phyloP scores from a whole-genome alignment of 768 basidiomycete species.

The Phlegmacium glaucopus region DNA sequence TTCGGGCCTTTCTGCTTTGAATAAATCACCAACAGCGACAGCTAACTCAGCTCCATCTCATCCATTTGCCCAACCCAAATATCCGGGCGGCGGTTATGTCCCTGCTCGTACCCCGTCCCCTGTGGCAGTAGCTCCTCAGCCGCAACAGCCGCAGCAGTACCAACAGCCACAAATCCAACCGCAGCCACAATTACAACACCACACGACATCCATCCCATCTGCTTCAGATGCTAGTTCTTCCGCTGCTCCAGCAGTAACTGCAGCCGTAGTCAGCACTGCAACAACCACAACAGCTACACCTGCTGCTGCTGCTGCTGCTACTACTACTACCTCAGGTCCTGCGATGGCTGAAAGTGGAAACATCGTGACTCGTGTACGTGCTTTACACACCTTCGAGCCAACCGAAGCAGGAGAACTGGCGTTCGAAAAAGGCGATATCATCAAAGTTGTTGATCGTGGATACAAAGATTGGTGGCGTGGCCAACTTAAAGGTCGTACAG shows the following conservation, averaged over 20 bases:
- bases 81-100: constrained; percentile 50
- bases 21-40: constrained; percentile 12
- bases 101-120: constrained; percentile 54
- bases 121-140: constrained; percentile 16
- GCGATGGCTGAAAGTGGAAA: constrained; percentile 16
- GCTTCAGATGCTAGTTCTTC: constrained; percentile 2
- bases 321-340: not conserved
- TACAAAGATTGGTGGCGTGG: constrained; percentile 99
- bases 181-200: constrained; percentile 13
- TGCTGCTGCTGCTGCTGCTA: constrained; percentile 13
- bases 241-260: constrained; percentile 8
- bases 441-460: constrained; percentile 91
- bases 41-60: constrained; percentile 13
- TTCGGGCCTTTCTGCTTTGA: constrained; percentile 9
- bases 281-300: constrained; percentile 12
- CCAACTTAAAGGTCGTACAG: constrained; percentile 83
- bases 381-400: constrained; percentile 85
- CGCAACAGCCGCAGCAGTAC: constrained; percentile 19
- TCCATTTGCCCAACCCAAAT: constrained; percentile 31
- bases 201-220: constrained; percentile 3
- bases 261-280: constrained; percentile 2
- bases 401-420: constrained; percentile 87
- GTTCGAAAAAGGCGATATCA: constrained; percentile 89
- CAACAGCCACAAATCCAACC: constrained; percentile 19
- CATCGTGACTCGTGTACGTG: constrained; percentile 80